Percentiles rank a stretch among this genome's conserved stretches.
Conservation (phyloP, 306 rosid species). For the Purshia tridentata region DNA sequence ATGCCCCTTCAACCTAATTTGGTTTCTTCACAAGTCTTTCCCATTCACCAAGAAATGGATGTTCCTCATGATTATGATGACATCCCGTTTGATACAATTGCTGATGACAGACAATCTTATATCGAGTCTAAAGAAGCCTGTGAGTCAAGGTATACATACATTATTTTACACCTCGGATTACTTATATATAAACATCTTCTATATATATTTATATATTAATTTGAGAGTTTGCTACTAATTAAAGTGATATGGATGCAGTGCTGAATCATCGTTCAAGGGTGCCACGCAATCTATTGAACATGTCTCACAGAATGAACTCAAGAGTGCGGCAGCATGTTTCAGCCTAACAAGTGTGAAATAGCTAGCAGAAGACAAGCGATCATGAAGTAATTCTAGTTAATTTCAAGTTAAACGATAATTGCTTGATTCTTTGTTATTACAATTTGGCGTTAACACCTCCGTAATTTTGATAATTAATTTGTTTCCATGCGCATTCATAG, state of each 20-base stretch:
- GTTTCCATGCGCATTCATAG: too few relatives aligned
- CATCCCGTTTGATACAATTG: constrained; percentile 34
- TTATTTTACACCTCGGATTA: neutral
- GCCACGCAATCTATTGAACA: constrained; percentile 19
- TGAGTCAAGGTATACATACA: constrained; percentile 35
- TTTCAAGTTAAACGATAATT: neutral
- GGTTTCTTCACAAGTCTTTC: constrained; percentile 4
- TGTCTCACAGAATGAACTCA: constrained; percentile 26
- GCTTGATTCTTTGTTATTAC: neutral
- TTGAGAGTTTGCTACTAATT: neutral
- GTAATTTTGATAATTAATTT: neutral
- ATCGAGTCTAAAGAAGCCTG: constrained; percentile 34
- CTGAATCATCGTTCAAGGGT: constrained; percentile 29
- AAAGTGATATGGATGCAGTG: constrained; percentile 23
- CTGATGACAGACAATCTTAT: constrained; percentile 33
- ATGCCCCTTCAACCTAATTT: constrained; percentile 16
- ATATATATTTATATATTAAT: neutral
- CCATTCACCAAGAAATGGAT: constrained; percentile 27
- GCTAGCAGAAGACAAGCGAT: neutral
- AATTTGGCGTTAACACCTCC: neutral
- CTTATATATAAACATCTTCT: too few relatives aligned
- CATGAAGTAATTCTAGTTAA: constrained; percentile 10
- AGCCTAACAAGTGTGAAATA: constrained; percentile 31
- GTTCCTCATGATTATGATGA: constrained; percentile 30
- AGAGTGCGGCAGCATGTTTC: constrained; percentile 42